These are phyloP conservation scores for Hanseniaspora pseudoguilliermondii DNA, from an alignment of 805 yeast genomes.

Conservation along the genomic window DNA sequence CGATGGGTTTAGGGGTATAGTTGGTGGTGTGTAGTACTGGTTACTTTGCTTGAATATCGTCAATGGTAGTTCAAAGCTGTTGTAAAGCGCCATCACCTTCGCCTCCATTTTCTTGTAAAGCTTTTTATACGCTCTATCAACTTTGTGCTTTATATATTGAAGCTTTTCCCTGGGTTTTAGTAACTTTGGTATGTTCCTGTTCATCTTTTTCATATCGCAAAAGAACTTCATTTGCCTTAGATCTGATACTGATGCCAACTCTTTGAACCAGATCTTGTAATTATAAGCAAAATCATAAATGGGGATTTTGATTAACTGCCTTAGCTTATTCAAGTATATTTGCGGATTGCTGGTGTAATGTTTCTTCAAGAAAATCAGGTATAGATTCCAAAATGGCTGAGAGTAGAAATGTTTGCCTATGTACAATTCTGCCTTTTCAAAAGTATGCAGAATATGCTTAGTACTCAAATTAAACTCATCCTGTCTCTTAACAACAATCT, in stretches of 20 bases:
- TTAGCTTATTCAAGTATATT: slow-evolving; percentile 20
- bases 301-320: slow-evolving; percentile 25
- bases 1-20: slow-evolving; percentile 18
- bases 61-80: slow-evolving; percentile 24
- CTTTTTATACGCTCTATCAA: slow-evolving; percentile 24
- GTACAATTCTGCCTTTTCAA: slow-evolving; percentile 23
- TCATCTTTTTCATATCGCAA: slow-evolving; percentile 19
- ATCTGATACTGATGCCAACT: slow-evolving; percentile 23
- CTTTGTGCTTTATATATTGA: slow-evolving; percentile 20
- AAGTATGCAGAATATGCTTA: slow-evolving; percentile 20
- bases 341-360: slow-evolving; percentile 15
- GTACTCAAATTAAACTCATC: slow-evolving; percentile 15
- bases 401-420: slow-evolving; percentile 27
- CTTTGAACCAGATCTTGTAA: slow-evolving; percentile 24
- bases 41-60: slow-evolving; percentile 15
- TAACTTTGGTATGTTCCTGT: slow-evolving; percentile 16
- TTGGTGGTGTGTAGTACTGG: slow-evolving; percentile 21
- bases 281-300: slow-evolving; percentile 24
- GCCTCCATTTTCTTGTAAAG: slow-evolving; percentile 24
- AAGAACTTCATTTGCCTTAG: slow-evolving; percentile 20
- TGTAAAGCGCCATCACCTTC: slow-evolving; percentile 23
- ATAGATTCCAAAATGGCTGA: slow-evolving; percentile 28
- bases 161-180: slow-evolving; percentile 7
- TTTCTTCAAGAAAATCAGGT: slow-evolving; percentile 21
- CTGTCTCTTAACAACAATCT: slow-evolving; percentile 22